Percentiles rank a stretch among this genome's conserved stretches.
These are phyloP conservation scores for Porosira glacialis DNA, from an alignment of 352 stramenopile species.

Conservation along the genomic window DNA sequence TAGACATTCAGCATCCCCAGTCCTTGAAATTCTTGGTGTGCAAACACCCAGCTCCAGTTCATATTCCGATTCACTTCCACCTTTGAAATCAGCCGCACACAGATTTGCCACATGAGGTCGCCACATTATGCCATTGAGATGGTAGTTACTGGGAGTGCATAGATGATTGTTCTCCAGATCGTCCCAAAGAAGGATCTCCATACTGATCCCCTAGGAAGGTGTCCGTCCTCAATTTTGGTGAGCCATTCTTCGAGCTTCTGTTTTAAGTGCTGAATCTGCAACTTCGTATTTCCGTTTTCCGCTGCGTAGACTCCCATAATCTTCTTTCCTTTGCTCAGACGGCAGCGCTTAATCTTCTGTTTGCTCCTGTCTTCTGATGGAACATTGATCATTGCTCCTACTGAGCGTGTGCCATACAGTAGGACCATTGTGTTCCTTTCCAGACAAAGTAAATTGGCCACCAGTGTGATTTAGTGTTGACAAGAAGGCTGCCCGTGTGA, in stretches of 20 bases:
- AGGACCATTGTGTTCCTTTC: too few relatives aligned
- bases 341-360: too few relatives aligned
- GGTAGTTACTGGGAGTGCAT: background rate
- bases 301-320: conserved; percentile 2
- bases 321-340: background rate
- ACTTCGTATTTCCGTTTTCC: background rate
- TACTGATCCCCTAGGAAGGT: background rate
- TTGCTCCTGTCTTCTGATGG: too few relatives aligned
- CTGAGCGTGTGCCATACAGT: too few relatives aligned
- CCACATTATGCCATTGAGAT: background rate
- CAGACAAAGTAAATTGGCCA: too few relatives aligned
- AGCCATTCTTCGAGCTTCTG: conserved; percentile 1
- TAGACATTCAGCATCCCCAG: conserved; percentile 16
- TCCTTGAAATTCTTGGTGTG: conserved; percentile 1
- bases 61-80: conserved; percentile 16
- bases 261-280: background rate
- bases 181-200: background rate
- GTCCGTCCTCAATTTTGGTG: background rate
- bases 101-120: background rate
- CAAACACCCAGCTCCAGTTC: background rate
- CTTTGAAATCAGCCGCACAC: background rate
- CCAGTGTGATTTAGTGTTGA: too few relatives aligned
- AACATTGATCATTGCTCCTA: too few relatives aligned
- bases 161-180: background rate
- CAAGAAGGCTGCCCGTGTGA: too few relatives aligned